These are phyloP conservation scores for Scedosporium apiospermum DNA, from an alignment of 2,329 filamentous ascomycete genomes.

Conservation along the genomic window DNA sequence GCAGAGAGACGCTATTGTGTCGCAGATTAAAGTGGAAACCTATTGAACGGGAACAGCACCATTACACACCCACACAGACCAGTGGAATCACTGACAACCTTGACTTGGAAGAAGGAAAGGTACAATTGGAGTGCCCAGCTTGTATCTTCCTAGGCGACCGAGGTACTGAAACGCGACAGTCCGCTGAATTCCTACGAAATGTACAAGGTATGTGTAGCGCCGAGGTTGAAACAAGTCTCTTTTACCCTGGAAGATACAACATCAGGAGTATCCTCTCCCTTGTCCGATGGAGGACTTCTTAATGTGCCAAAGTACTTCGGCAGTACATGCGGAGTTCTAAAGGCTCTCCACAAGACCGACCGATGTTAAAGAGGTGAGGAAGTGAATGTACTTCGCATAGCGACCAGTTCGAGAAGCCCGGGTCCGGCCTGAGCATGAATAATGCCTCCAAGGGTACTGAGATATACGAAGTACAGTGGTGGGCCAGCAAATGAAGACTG, in stretches of 20 bases:
- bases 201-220: neutral
- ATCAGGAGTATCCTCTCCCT: neutral
- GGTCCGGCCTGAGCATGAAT: neutral
- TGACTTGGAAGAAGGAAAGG: neutral
- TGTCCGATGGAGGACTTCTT: neutral
- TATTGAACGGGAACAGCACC: slow-evolving; percentile 1
- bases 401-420: neutral
- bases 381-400: neutral
- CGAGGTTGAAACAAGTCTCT: neutral
- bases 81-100: neutral
- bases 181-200: neutral
- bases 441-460: neutral
- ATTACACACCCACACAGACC: neutral
- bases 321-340: neutral
- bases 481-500: neutral
- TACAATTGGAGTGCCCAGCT: neutral
- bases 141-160: neutral
- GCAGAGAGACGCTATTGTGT: neutral
- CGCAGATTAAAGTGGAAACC: slow-evolving; percentile 7
- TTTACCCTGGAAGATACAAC: neutral
- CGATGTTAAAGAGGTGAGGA: neutral
- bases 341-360: neutral
- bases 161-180: neutral
- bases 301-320: neutral
- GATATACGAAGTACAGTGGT: neutral